Conservation (phyloP, 768 basidiomycete genomes). For the Flagelloscypha sp. region DNA sequence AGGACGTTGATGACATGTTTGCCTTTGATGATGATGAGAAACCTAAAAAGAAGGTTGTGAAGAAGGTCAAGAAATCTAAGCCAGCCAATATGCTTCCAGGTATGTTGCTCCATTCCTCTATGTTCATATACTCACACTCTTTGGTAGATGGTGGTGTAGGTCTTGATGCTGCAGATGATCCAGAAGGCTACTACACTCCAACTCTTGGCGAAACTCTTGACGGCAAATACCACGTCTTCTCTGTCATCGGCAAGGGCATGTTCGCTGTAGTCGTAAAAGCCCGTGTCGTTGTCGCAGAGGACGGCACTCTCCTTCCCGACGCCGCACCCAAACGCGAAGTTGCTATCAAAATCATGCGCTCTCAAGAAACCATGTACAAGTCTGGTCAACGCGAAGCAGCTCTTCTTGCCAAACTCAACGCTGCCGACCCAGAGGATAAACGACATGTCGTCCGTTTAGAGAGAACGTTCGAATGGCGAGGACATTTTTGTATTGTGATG, state of each 20-base stretch:
- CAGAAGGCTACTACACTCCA: conserved; percentile 69
- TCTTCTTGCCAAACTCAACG: conserved; percentile 55
- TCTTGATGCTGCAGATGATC: conserved; percentile 62
- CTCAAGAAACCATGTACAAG: conserved; percentile 71
- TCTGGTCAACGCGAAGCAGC: conserved; percentile 66
- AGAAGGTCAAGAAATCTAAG: too few relatives aligned
- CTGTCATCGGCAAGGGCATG: conserved; percentile 71
- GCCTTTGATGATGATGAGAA: conserved; percentile 34
- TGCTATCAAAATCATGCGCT: conserved; percentile 69
- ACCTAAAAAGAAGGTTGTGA: conserved; percentile 36
- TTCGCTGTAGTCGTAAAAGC: conserved; percentile 70
- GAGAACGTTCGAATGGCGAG: conserved; percentile 67
- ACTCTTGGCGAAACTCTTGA: conserved; percentile 69
- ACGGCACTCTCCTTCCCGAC: too few relatives aligned
- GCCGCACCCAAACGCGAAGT: conserved; percentile 53
- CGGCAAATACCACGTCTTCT: conserved; percentile 61
- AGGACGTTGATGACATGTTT: conserved; percentile 71
- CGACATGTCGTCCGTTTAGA: conserved; percentile 64
- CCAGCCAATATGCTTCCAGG: too few relatives aligned
- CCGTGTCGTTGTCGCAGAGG: conserved; percentile 33
- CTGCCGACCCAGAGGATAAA: conserved; percentile 69
- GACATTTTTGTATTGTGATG: conserved; percentile 69
- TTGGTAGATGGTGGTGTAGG: too few relatives aligned
- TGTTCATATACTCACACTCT: too few relatives aligned
- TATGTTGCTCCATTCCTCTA: too few relatives aligned